Percentiles rank a stretch among this genome's conserved stretches.
These are phyloP conservation scores for Pichia paraexigua DNA, from an alignment of 805 yeast species.

Conservation along the genomic window DNA sequence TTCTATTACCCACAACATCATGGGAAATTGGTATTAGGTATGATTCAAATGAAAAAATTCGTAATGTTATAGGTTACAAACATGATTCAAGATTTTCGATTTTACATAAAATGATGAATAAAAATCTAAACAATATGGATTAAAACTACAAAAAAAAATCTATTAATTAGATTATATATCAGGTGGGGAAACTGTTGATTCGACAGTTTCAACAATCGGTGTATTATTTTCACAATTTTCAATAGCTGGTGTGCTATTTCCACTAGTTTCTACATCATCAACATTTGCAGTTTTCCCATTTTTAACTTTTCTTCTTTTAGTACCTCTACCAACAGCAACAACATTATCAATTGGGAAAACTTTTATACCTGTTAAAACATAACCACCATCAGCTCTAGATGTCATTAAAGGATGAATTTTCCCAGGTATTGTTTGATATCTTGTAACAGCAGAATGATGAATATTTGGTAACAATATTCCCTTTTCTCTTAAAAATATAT, in stretches of 20 bases:
- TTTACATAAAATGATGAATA: slow-evolving; percentile 13
- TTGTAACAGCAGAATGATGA: slow-evolving; percentile 72
- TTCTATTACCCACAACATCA: slow-evolving; percentile 4
- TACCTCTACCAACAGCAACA: slow-evolving; percentile 63
- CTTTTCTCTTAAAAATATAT: slow-evolving; percentile 55
- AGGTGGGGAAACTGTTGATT: background rate
- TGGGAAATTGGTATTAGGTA: slow-evolving; percentile 40
- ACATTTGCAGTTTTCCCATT: background rate
- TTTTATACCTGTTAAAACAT: slow-evolving; percentile 64
- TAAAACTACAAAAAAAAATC: background rate
- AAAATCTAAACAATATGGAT: background rate
- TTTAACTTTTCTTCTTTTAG: slow-evolving; percentile 32
- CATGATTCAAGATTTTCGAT: slow-evolving; percentile 6
- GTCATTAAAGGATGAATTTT: slow-evolving; percentile 95
- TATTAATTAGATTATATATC: background rate
- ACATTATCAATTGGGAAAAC: slow-evolving; percentile 65
- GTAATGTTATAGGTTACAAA: slow-evolving; percentile 64
- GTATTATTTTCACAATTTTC: background rate
- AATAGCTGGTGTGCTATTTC: background rate
- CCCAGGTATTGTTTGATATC: slow-evolving; percentile 89
- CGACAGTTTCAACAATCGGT: background rate
- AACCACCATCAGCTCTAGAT: slow-evolving; percentile 88
- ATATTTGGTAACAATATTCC: slow-evolving; percentile 77
- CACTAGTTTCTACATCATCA: slow-evolving; percentile 4
- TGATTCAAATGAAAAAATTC: slow-evolving; percentile 44